Base-by-base conservation (phyloP, 331 rosid genomes). In the Acacia pycnantha region DNA sequence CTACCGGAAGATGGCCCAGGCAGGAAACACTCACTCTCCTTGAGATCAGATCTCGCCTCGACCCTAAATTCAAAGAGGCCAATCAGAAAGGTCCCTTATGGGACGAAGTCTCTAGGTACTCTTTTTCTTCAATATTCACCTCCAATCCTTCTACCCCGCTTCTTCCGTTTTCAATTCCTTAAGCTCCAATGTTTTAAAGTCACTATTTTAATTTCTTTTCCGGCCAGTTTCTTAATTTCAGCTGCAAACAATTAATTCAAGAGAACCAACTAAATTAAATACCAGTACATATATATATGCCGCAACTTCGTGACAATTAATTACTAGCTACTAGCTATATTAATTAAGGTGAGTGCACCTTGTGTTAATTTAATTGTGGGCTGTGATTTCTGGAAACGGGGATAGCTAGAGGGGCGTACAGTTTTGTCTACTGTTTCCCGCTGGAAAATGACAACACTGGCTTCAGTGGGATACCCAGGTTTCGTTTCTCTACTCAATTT, bases 1-100 rank as follows among this genome's bases (percentile, higher is more conserved):
- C 91, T 51, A 89, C 91, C 1, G 94, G 97, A 26, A 77, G 99
- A 79, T 96, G 99, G 99, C 98, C 99, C 3, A 88, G 98, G 70
- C 99, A 96, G 70, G 99, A 96, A 87, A 96, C 99, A 53, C 99
- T 96, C 29, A 91, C 94, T 78, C 98, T 96, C 82, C 92, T 96
- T 77, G 97, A 96, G 86, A 91, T 96, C 92, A 94, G 99, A 88
- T 96, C 99, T 84, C 88, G 94, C 8, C 95, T 96, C n/a, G 93
- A 96, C 90, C 82, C 88, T 73, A 92, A 92, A 88, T 96, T 96
- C 89, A 96, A 94, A 88, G 98, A 94, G 82, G 96, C 97, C 48
- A 96, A 91, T 84, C 99, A 96, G 54, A 96, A 94, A 73, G 99
- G 98, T 22, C 99, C 99, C 26, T 90, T 96, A 3, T 96, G 99